phyloP scores from a whole-genome alignment of 352 stramenopile genomes.

The Blastocystis sp. region DNA sequence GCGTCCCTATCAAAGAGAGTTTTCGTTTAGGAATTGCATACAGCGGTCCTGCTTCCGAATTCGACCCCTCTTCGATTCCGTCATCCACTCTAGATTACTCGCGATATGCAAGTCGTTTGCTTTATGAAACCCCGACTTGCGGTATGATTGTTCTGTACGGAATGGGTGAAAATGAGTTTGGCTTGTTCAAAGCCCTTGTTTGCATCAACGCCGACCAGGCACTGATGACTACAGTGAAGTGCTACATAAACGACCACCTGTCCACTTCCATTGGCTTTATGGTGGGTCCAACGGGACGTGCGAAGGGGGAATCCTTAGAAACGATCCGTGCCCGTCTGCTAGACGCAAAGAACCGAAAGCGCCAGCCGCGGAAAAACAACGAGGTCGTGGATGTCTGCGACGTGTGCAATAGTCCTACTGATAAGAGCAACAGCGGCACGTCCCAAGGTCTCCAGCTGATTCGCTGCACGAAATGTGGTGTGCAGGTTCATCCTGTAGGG shows the following conservation, averaged over 20 bases:
- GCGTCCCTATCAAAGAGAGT: slow-evolving; percentile 38
- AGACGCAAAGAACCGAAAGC: background rate
- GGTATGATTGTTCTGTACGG: background rate
- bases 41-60: background rate
- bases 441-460: background rate
- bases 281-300: background rate
- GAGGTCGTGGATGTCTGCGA: slow-evolving; percentile 38
- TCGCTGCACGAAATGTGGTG: background rate
- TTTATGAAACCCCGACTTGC: background rate
- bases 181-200: slow-evolving; percentile 28
- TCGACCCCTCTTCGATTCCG: slow-evolving; percentile 3
- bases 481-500: slow-evolving; percentile 6
- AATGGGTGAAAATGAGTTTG: slow-evolving; percentile 54
- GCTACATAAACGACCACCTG: slow-evolving; percentile 15
- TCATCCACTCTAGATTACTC: background rate
- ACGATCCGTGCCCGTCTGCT: slow-evolving; percentile 9
- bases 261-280: background rate
- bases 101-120: background rate
- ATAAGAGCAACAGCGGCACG: background rate
- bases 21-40: slow-evolving; percentile 17
- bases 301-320: slow-evolving; percentile 8
- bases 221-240: slow-evolving; percentile 24
- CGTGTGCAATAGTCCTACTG: background rate
- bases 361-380: background rate
- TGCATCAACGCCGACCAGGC: slow-evolving; percentile 22